A percentile compares a stretch with the other conserved stretches of the same genome.
These are phyloP conservation scores for Vaccinium macrocarpon DNA, from an alignment of 148 eudicot genomes.

Conservation along the genomic window DNA sequence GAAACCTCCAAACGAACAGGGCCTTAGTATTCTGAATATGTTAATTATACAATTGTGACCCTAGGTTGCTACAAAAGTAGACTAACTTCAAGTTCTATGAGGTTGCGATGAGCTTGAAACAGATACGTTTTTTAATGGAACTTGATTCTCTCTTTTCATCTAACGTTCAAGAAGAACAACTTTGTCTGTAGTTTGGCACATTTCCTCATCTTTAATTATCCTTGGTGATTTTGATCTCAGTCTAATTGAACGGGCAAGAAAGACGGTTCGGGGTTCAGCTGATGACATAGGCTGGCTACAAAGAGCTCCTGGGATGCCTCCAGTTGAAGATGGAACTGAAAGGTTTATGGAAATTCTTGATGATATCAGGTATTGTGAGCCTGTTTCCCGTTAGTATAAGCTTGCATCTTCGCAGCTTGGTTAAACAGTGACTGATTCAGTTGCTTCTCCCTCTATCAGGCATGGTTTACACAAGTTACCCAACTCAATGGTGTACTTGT, in stretches of 20 bases:
- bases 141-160: not conserved
- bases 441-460: constrained; percentile 43
- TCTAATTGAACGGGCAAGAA: constrained; percentile 71
- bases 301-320: constrained; percentile 70
- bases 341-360: constrained; percentile 89
- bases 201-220: not conserved
- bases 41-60: not conserved
- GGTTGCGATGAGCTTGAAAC: not conserved
- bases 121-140: not conserved
- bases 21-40: not conserved
- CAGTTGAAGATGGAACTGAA: constrained; percentile 91
- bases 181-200: not conserved
- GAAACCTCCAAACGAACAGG: too few relatives aligned
- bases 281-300: constrained; percentile 99
- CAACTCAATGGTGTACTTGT: constrained; percentile 74
- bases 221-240: constrained; percentile 31
- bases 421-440: constrained; percentile 20
- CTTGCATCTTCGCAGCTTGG: constrained; percentile 7
- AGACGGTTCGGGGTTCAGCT: constrained; percentile 91
- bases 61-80: not conserved
- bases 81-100: not conserved
- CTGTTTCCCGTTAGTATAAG: not conserved
- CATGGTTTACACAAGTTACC: constrained; percentile 96
- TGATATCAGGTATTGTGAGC: constrained; percentile 57
- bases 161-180: not conserved